Percentiles rank a stretch among this genome's conserved stretches.
phyloP scores from a whole-genome alignment of 2,329 filamentous ascomycete genomes.

The Xylaria sp. region DNA sequence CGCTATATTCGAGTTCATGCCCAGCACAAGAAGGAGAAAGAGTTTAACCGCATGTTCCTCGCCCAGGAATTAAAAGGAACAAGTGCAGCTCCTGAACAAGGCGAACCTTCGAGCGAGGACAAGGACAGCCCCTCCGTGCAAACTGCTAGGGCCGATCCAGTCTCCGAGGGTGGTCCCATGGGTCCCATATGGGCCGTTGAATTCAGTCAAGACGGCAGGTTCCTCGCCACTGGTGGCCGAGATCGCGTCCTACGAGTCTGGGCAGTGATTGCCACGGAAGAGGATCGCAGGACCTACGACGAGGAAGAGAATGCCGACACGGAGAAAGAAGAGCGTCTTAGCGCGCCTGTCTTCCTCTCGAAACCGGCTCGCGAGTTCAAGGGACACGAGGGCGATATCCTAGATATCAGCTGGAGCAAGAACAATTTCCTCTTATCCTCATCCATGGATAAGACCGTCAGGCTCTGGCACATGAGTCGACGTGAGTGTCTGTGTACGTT shows the following conservation, averaged over 20 bases:
- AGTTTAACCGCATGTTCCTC: conserved; percentile 89
- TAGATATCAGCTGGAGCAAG: conserved; percentile 98
- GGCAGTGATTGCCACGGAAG: conserved; percentile 83
- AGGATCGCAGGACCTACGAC: conserved; percentile 80
- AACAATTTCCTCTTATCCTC: conserved; percentile 97
- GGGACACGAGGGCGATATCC: conserved; percentile 85
- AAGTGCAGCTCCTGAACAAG: conserved; percentile 50
- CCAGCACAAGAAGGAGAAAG: conserved; percentile 81
- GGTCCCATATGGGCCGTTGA: conserved; percentile 91
- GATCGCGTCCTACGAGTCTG: conserved; percentile 88
- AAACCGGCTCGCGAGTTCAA: conserved; percentile 82
- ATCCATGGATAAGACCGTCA: conserved; percentile 97
- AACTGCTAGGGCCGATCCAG: conserved; percentile 52
- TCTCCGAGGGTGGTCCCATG: conserved; percentile 71
- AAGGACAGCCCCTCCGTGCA: conserved; percentile 47
- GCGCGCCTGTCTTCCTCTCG: conserved; percentile 87
- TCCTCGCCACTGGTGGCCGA: conserved; percentile 90
- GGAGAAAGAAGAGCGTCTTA: conserved; percentile 72
- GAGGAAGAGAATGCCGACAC: conserved; percentile 67
- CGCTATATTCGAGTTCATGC: conserved; percentile 88
- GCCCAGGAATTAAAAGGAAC: conserved; percentile 87
- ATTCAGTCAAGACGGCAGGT: conserved; percentile 92
- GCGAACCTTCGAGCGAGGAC: conserved; percentile 41
- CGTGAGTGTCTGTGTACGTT: conserved; percentile 91
- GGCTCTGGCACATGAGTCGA: conserved; percentile 90